Conservation (phyloP, 441 rosid genomes). For the Manihot esculenta region DNA sequence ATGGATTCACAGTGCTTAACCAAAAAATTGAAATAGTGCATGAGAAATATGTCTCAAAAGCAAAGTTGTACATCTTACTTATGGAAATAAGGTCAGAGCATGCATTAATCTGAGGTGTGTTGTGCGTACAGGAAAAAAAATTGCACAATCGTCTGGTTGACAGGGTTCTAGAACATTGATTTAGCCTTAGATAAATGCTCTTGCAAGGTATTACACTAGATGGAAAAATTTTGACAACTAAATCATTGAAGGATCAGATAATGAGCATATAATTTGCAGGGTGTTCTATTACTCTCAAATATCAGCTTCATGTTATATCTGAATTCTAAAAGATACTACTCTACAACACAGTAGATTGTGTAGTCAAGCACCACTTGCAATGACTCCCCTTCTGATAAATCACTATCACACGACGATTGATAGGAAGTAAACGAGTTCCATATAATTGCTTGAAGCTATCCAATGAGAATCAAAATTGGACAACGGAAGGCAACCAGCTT, state of each 20-base stretch:
- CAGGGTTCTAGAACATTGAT: background rate
- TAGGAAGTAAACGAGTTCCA: background rate
- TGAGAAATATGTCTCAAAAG: slow-evolving; percentile 1
- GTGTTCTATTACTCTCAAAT: background rate
- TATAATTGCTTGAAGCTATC: slow-evolving; percentile 5
- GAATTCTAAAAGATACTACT: slow-evolving; percentile 2
- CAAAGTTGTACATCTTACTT: background rate
- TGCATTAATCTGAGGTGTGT: background rate
- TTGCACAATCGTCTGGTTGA: background rate
- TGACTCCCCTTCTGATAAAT: background rate
- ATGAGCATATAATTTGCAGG: background rate
- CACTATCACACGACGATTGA: slow-evolving; percentile 1
- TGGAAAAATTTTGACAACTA: background rate
- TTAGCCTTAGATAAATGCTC: background rate
- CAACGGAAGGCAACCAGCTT: slow-evolving; percentile 7
- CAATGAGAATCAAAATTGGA: slow-evolving; percentile 9
- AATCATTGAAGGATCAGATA: background rate
- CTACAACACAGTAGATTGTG: background rate
- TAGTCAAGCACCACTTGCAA: background rate
- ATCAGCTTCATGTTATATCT: background rate
- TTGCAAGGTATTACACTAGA: background rate
- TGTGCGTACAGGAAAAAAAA: background rate
- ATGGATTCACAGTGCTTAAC: background rate
- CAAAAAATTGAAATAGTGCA: background rate
- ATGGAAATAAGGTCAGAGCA: background rate